A percentile compares a stretch with the other conserved stretches of the same genome.
Evolutionary conservation across 2,329 filamentous ascomycete genomes (phyloP).

Genomic region (Fusarium pseudoanthophilum): DNA sequence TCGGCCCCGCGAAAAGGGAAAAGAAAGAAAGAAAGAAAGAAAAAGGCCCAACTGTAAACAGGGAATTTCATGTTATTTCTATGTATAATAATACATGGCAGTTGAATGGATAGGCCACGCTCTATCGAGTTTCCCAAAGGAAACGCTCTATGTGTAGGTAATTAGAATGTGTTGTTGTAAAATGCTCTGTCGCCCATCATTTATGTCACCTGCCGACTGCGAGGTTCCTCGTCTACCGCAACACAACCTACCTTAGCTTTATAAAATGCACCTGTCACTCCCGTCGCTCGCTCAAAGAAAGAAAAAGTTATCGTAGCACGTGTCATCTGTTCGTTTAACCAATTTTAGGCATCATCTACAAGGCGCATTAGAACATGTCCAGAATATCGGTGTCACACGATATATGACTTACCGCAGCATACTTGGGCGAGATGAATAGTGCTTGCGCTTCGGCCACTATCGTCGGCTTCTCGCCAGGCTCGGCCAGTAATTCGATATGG

Average conservation of each 20-base stretch:
- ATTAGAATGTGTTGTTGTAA: slow-evolving; percentile 18
- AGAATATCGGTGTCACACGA: background rate
- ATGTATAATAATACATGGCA: background rate
- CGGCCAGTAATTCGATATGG: slow-evolving; percentile 79
- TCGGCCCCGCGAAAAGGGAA: slow-evolving; percentile 27
- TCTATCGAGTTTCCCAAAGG: background rate
- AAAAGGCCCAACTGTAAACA: background rate
- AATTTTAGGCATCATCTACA: slow-evolving; percentile 49
- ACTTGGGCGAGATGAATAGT: slow-evolving; percentile 88
- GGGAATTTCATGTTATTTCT: background rate
- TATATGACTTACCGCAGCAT: slow-evolving; percentile 72
- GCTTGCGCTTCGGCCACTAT: slow-evolving; percentile 85
- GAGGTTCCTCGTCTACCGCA: slow-evolving; percentile 4
- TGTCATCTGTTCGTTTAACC: slow-evolving; percentile 29
- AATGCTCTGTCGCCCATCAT: slow-evolving; percentile 4
- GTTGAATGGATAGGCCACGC: background rate
- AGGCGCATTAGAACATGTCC: background rate
- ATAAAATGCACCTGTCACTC: slow-evolving; percentile 21
- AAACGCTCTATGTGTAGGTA: slow-evolving; percentile 5
- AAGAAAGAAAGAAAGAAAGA: background rate
- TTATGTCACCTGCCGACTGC: background rate
- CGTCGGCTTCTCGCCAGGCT: slow-evolving; percentile 68
- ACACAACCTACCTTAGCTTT: background rate
- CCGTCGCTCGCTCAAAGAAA: slow-evolving; percentile 21
- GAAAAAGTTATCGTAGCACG: slow-evolving; percentile 11